Evolutionary conservation across 768 basidiomycete genomes (phyloP), one percentile per base, ranked within the genome.

Genomic region (Leccinum barrowsii): DNA sequence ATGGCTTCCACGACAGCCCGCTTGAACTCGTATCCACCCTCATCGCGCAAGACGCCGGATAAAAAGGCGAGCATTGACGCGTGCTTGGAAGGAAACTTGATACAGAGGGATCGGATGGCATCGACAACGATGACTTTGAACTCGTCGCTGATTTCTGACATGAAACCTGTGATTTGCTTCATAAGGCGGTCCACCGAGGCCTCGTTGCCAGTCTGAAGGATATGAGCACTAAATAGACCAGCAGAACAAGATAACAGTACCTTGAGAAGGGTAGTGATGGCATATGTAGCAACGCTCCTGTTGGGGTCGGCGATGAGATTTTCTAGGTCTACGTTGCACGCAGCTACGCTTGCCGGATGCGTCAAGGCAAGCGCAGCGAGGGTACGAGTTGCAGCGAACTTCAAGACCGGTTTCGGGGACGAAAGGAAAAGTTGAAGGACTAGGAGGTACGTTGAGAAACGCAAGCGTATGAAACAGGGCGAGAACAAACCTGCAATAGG

Each of bases 41-140:
- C 97, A 67, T 99, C 97, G 49, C 97, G 87, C 50, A 99, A 83
- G 26, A 98, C 92, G 55, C 96, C 94, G 48, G 94, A 94, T 32
- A 99, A 82, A 86, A 99, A 99, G 5, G 89, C 85, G 57, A 99
- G 88, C 96, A 99, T 98, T 42, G 94, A 90, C 2, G 85, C 89
- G 68, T 99, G 94, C 77, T 99, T 99, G 32, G 89, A 78, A 2
- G 97, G 97, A 82, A 99, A 99, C 75, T 99, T 99, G 78, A 99
- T 87, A 76, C 95, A 98, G 30, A 99, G 85, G 8, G 96, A 94
- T 52, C 97, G 92, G 72, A 99, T 94, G 58, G 97, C 97, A 60
- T 98, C 94, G 56, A 99, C 97, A 51, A 99, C 97, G 76, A 99
- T 97, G 71, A 98, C 95, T 80, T 98, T 98, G 85, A 99, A 99